These are phyloP conservation scores for Cryptosporidium tyzzeri DNA, from an alignment of 169 alveolate genomes.

Conservation along the genomic window DNA sequence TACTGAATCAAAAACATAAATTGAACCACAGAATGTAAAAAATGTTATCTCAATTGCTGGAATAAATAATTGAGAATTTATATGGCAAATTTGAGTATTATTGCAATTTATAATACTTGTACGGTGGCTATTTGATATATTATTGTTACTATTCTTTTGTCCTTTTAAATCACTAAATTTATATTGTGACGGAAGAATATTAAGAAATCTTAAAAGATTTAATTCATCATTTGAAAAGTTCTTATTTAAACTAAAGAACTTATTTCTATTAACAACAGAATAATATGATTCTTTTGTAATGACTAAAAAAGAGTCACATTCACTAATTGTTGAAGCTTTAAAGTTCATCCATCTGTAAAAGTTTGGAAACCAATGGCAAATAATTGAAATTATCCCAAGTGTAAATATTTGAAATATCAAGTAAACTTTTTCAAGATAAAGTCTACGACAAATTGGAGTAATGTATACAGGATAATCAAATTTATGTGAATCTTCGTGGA, in stretches of 20 bases:
- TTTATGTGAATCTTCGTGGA: slow-evolving; percentile 18
- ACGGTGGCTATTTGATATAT: slow-evolving; percentile 9
- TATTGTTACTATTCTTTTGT: background rate
- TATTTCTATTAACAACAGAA: slow-evolving; percentile 24
- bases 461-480: slow-evolving; percentile 36
- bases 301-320: slow-evolving; percentile 43
- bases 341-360: slow-evolving; percentile 40
- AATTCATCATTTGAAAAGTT: slow-evolving; percentile 23
- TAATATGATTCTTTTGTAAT: slow-evolving; percentile 50
- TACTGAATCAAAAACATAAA: slow-evolving; percentile 39
- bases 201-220: slow-evolving; percentile 13
- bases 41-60: slow-evolving; percentile 17
- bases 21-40: slow-evolving; percentile 59
- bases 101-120: background rate
- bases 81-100: background rate
- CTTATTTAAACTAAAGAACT: background rate
- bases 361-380: slow-evolving; percentile 70
- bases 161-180: background rate
- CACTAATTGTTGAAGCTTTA: slow-evolving; percentile 52
- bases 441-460: slow-evolving; percentile 39
- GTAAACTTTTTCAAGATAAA: slow-evolving; percentile 12
- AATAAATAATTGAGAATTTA: background rate
- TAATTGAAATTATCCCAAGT: slow-evolving; percentile 45
- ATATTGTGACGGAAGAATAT: slow-evolving; percentile 53
- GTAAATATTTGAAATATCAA: slow-evolving; percentile 14